Conservation (phyloP, 2,329 filamentous ascomycete species). For the Helminthosporium solani region DNA sequence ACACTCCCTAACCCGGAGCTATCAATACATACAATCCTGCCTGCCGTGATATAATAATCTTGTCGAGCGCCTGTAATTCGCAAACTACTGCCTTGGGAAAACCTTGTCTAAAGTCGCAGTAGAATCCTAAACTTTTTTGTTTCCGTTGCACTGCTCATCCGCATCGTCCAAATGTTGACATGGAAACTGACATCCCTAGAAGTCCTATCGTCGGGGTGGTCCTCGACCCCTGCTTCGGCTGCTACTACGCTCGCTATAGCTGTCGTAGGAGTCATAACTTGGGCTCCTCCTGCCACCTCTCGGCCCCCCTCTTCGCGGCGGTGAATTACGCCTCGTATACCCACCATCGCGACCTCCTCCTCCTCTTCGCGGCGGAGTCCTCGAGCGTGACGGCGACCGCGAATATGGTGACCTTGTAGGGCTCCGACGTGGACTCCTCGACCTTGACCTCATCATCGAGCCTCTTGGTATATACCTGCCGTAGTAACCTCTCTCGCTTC, state of each 20-base stretch:
- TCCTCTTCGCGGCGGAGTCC: slow-evolving; percentile 31
- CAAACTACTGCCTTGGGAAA: too few species aligned
- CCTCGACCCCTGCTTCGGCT: slow-evolving; percentile 44
- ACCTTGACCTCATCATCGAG: slow-evolving; percentile 41
- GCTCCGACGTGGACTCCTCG: slow-evolving; percentile 45
- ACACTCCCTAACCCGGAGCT: too few species aligned
- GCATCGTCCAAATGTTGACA: too few species aligned
- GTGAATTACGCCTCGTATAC: slow-evolving; percentile 42
- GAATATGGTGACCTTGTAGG: slow-evolving; percentile 45
- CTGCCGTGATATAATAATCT: too few species aligned
- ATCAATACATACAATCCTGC: too few species aligned
- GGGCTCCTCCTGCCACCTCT: slow-evolving; percentile 59
- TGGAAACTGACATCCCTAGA: too few species aligned
- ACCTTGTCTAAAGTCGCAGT: too few species aligned
- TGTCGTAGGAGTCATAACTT: slow-evolving; percentile 65
- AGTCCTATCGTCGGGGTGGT: slow-evolving; percentile 23
- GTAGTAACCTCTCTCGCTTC: slow-evolving; percentile 40
- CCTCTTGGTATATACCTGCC: slow-evolving; percentile 22
- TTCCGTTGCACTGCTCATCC: too few species aligned
- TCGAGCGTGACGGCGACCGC: slow-evolving; percentile 41
- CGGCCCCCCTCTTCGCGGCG: slow-evolving; percentile 45
- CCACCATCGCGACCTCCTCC: slow-evolving; percentile 25
- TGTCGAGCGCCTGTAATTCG: too few species aligned
- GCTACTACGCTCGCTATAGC: slow-evolving; percentile 53
- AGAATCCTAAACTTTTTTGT: too few species aligned